Percentiles rank a stretch among this genome's conserved stretches.
Conservation (phyloP, 2,329 filamentous ascomycete genomes). For the Claviceps pazoutovae region DNA sequence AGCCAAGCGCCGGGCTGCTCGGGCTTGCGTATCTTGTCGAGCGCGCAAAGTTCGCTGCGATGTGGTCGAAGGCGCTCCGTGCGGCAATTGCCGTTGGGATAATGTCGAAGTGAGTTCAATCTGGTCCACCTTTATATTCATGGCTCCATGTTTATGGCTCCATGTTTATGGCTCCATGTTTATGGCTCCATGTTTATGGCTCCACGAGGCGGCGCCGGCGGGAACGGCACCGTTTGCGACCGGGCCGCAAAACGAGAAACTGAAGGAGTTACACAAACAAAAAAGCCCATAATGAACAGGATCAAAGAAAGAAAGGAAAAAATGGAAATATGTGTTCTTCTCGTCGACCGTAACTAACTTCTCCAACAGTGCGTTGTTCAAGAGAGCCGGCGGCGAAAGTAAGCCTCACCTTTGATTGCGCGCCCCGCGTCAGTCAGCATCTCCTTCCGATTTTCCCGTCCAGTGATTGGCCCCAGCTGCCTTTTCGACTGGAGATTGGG, state of each 20-base stretch:
- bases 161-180: no score
- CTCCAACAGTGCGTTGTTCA: constrained; percentile 47
- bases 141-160: no score
- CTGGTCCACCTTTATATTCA: no score
- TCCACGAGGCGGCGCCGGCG: no score
- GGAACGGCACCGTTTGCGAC: no score
- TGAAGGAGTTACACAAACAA: no score
- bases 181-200: no score
- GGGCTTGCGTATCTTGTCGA: constrained; percentile 79
- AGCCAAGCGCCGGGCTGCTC: constrained; percentile 73
- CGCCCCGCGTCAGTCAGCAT: background rate
- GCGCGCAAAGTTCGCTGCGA: constrained; percentile 87
- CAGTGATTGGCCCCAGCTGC: no score
- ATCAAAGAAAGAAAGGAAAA: background rate
- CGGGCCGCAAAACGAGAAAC: no score
- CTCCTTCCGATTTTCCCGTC: background rate
- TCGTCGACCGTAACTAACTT: background rate
- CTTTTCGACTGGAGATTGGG: no score
- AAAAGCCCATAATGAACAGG: no score
- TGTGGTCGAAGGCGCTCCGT: constrained; percentile 77
- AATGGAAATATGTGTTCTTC: background rate
- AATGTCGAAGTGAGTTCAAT: constrained; percentile 43
- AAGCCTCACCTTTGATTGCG: constrained; percentile 25
- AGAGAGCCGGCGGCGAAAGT: constrained; percentile 78
- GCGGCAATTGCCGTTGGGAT: constrained; percentile 74